Evolutionary conservation across 192 early-diverging fungal genomes (phyloP), one percentile per base, ranked within the genome.

Genomic region (Gonapodya sp.): DNA sequence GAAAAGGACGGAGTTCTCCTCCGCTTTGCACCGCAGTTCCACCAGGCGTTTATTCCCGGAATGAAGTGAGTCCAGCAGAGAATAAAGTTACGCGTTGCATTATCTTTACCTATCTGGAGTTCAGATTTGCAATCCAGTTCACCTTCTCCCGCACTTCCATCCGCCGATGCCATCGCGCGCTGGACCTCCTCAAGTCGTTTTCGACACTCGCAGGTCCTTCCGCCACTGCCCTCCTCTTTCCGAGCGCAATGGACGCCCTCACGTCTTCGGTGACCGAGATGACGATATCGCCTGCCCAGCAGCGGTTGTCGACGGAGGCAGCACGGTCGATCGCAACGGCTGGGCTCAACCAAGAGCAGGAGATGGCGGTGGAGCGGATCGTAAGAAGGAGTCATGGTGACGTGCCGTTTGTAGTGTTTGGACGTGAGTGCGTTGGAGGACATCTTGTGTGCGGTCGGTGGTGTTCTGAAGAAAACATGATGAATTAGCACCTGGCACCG

Each of bases 401-500:
- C 24, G 46, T 64, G 46, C 46, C 46, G 46, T 64, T 64, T 64
- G 46, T 64, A 24, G 46, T 64, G 46, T 64, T 64, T 24, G 46
- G 46, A 64, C 46, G 46, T 64, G 46, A 64, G 46, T 64, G 46
- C 46, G 24, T 64, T 64, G 24, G 8, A 24, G 46, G 46, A 16
- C 8, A 64, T 64, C 8, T 64, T 64, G 46, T 64, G 46, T 64
- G 46, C 46, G 46, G n/a, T n/a, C n/a, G n/a, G 46, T 64, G 46
- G 46, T 64, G 46, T 64, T 64, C 46, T 64, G 46, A 64, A 16
- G 8, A 64, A 64, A 24, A 64, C 8, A 8, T 64, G 46, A 64
- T 64, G 46, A 16, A 64, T 24, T 24, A 64, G 46, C 46, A 64
- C 75, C 75, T 34, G 88, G 89, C 18, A 91, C 90, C 35, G 90